Evolutionary conservation across 2,329 filamentous ascomycete genomes (phyloP).

Genomic region (Coniochaeta sp.): DNA sequence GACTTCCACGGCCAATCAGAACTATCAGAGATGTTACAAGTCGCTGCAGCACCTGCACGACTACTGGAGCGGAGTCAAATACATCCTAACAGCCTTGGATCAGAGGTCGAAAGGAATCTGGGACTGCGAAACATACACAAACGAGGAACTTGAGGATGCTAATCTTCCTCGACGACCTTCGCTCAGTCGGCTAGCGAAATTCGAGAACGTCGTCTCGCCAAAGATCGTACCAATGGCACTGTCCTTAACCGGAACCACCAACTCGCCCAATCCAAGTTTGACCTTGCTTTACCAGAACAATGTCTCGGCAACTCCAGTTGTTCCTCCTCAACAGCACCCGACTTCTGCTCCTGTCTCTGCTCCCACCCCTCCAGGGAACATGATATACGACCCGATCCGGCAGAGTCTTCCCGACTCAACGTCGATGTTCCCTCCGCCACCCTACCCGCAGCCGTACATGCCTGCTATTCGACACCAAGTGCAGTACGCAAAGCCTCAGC

Average conservation of each 20-base stretch:
- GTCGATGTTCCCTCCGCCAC: slow-evolving; percentile 40
- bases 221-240: slow-evolving; percentile 61
- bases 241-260: slow-evolving; percentile 81
- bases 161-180: slow-evolving; percentile 43
- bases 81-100: slow-evolving; percentile 79
- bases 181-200: slow-evolving; percentile 33
- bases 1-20: slow-evolving; percentile 75
- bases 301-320: slow-evolving; percentile 6
- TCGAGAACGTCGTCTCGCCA: slow-evolving; percentile 41
- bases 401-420: slow-evolving; percentile 44
- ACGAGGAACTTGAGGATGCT: slow-evolving; percentile 71
- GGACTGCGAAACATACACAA: slow-evolving; percentile 62
- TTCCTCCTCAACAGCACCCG: slow-evolving; percentile 4
- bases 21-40: slow-evolving; percentile 82
- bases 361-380: slow-evolving; percentile 47
- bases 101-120: slow-evolving; percentile 83
- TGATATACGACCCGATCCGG: slow-evolving; percentile 54
- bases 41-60: slow-evolving; percentile 72
- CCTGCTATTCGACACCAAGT: slow-evolving; percentile 41
- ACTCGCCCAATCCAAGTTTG: slow-evolving; percentile 76
- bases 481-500: slow-evolving; percentile 14
- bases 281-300: slow-evolving; percentile 70
- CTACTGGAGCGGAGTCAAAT: slow-evolving; percentile 82
- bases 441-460: slow-evolving; percentile 41
- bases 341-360: slow-evolving; percentile 26